Evolutionary conservation across 192 early-diverging fungal species (phyloP), one percentile per base, ranked within the genome.

Genomic region (Rhizoclosmatium globosum): DNA sequence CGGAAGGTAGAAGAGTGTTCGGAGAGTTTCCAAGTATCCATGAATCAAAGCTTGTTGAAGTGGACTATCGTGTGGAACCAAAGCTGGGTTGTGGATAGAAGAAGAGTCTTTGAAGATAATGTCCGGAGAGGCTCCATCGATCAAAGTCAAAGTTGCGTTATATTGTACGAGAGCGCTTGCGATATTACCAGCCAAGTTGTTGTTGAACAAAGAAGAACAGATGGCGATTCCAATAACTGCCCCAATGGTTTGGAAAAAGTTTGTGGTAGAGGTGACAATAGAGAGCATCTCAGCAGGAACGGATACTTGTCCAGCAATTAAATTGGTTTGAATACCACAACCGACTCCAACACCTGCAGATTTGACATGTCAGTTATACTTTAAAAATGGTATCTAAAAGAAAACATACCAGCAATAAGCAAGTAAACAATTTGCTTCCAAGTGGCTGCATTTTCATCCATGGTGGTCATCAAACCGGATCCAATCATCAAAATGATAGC

Each of bases 271-370:
- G 11, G 94, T 94, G 53, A 87, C 90, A 0, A 90, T 85, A 0
- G 94, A 91, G 82, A 94, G 85, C 68, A 92, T 87, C 15, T 85
- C 83, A 56, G 88, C 87, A 7, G 79, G 56, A 0, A 94, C 94
- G 1, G 89, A 83, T 0, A 88, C 90, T 68, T 95, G 94, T 1
- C 89, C 92, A 2, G 89, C 89, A 71, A 95, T 79, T 76, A 94
- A 85, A 58, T 85, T 81, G 1, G 91, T 92, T 68, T 94, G 94
- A 69, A 94, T 78, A 57, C 85, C 86, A 38, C 82, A 81, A 58
- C 94, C 94, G 45, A 92, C 87, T 44, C 94, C 94, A 31, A 89
- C 50, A 9, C 93, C 94, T 43, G 88, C 78, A 65, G n/a, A n/a
- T n/a, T n/a, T n/a, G n/a, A n/a, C n/a, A n/a, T n/a, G n/a, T n/a